phyloP scores from a whole-genome alignment of 2,329 filamentous ascomycete genomes.

The Xylariales sp. region DNA sequence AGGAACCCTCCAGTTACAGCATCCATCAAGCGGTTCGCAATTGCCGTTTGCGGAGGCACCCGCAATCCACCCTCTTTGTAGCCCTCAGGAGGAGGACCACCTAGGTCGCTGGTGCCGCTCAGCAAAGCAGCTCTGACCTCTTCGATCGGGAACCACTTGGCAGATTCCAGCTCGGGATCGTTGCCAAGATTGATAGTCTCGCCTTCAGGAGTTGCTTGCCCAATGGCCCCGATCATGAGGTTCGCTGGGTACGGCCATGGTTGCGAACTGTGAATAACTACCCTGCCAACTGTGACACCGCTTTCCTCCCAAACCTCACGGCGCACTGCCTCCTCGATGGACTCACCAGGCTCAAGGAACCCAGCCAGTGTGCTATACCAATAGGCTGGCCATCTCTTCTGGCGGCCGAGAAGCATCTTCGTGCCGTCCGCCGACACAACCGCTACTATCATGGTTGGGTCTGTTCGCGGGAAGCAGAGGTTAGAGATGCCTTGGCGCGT shows the following conservation, averaged over 20 bases:
- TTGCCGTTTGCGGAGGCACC: conserved; percentile 80
- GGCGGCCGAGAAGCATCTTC: conserved; percentile 76
- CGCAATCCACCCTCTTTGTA: conserved; percentile 76
- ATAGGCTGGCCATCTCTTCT: conserved; percentile 74
- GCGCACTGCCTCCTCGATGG: conserved; percentile 77
- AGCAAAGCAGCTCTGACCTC: conserved; percentile 73
- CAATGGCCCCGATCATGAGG: conserved; percentile 84
- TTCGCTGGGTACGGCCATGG: conserved; percentile 85
- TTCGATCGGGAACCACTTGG: conserved; percentile 80
- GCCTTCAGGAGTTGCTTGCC: conserved; percentile 72
- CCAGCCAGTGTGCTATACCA: conserved; percentile 90
- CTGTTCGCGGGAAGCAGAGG: conserved; percentile 84
- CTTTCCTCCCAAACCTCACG: conserved; percentile 85
- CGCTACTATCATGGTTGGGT: conserved; percentile 93
- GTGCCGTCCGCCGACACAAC: conserved; percentile 77
- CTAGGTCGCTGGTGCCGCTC: conserved; percentile 63
- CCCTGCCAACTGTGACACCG: conserved; percentile 70
- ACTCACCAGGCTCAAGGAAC: conserved; percentile 82
- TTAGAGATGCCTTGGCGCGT: conserved; percentile 86
- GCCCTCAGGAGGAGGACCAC: conserved; percentile 56
- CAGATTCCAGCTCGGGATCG: conserved; percentile 86
- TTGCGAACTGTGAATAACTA: conserved; percentile 79
- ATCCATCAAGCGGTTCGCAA: conserved; percentile 82
- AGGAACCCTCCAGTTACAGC: conserved; percentile 77
- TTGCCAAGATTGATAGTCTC: conserved; percentile 80